Percentiles rank a stretch among this genome's conserved stretches.
phyloP scores from a whole-genome alignment of 139 green algal genomes.

The Tetraselmis chui region DNA sequence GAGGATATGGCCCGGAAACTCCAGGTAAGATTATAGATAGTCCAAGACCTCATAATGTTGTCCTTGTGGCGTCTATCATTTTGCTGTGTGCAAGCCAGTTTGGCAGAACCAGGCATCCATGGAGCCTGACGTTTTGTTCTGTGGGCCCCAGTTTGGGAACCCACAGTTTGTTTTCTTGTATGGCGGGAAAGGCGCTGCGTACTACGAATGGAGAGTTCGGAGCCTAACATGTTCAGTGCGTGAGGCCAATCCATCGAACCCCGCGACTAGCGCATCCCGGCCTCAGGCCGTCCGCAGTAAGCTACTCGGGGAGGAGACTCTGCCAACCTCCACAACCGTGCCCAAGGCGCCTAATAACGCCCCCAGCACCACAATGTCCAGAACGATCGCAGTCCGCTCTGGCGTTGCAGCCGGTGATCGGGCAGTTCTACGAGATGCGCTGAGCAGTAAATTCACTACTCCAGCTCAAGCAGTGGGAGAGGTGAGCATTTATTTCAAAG shows the following conservation, averaged over 20 bases:
- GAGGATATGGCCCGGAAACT: conserved; percentile 68
- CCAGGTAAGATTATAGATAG: too few species aligned
- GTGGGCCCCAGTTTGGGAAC: not conserved
- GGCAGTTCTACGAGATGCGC: not conserved
- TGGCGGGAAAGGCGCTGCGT: conserved; percentile 56
- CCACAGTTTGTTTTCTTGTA: conserved; percentile 59
- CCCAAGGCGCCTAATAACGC: not conserved
- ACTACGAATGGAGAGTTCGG: conserved; percentile 63
- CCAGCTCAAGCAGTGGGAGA: not conserved
- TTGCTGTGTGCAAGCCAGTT: too few species aligned
- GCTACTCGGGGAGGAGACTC: not conserved
- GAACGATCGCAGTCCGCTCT: not conserved
- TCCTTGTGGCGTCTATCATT: too few species aligned
- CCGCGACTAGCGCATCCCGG: too few species aligned
- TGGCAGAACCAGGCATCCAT: too few species aligned
- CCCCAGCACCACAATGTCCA: not conserved
- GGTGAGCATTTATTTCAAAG: too few species aligned
- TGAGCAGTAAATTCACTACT: not conserved
- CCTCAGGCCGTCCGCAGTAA: not conserved
- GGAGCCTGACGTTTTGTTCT: too few species aligned
- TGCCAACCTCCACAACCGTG: not conserved
- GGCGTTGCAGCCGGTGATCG: not conserved
- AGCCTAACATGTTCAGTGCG: too few species aligned
- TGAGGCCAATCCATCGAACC: too few species aligned
- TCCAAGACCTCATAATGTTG: too few species aligned